phyloP scores from a whole-genome alignment of 306 rosid species.

The Leucaena leucocephala region DNA sequence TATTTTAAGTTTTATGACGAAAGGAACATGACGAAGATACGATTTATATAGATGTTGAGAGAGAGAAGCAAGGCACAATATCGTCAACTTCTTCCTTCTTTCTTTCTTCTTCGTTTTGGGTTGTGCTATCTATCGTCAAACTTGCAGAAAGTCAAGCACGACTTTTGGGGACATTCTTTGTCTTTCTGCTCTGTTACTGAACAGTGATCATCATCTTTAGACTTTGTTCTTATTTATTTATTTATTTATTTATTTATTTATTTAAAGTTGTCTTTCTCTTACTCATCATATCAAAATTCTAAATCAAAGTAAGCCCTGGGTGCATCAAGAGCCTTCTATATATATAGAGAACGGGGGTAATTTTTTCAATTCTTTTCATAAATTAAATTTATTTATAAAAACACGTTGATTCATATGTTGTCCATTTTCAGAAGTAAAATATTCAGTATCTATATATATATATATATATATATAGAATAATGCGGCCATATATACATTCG shows the following conservation, averaged over 20 bases:
- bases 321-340: background rate
- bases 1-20: constrained; percentile 5
- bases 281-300: too few species aligned
- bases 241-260: constrained; percentile 28
- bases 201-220: background rate
- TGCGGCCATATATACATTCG: background rate
- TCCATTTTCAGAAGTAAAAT: background rate
- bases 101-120: background rate
- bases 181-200: constrained; percentile 28
- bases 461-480: background rate
- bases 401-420: background rate
- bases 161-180: constrained; percentile 28
- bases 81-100: background rate
- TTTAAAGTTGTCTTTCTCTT: background rate
- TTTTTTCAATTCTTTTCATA: background rate
- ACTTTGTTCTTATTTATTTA: constrained; percentile 12
- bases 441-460: background rate
- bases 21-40: constrained; percentile 21
- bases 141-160: constrained; percentile 25
- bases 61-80: background rate
- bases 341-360: too few species aligned
- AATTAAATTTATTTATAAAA: background rate
- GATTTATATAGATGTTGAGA: background rate
- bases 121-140: background rate
- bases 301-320: background rate